Evolutionary conservation across 2,329 filamentous ascomycete genomes (phyloP).

Genomic region (Aspergillus viridinutans): DNA sequence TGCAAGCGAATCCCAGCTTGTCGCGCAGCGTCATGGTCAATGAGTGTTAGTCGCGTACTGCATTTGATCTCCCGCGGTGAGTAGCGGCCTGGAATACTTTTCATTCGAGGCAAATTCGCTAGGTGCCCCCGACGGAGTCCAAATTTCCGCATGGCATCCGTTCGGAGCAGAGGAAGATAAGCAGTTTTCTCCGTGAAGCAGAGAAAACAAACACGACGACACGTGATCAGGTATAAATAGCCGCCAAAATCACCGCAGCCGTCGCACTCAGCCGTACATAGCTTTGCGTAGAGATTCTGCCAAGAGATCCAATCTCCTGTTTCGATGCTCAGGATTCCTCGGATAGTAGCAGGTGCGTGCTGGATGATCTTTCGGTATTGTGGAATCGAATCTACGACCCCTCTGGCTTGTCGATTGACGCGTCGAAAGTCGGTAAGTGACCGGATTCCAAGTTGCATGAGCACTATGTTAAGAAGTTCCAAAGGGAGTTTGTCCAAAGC

Average conservation of each 20-base stretch:
- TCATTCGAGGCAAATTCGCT: slow-evolving; percentile 7
- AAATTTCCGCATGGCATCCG: slow-evolving; percentile 10
- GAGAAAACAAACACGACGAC: slow-evolving; percentile 33
- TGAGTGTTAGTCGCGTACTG: slow-evolving; percentile 2
- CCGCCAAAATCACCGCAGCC: slow-evolving; percentile 36
- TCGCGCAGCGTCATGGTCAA: slow-evolving; percentile 9
- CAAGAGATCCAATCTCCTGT: slow-evolving; percentile 25
- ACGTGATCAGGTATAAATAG: slow-evolving; percentile 12
- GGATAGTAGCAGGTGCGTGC: slow-evolving; percentile 24
- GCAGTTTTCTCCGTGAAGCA: slow-evolving; percentile 29
- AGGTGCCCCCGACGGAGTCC: slow-evolving; percentile 5
- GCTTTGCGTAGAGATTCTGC: slow-evolving; percentile 28
- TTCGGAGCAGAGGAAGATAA: slow-evolving; percentile 28
- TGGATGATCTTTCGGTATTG: slow-evolving; percentile 30
- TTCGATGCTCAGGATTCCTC: slow-evolving; percentile 31
- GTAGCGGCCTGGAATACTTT: slow-evolving; percentile 12
- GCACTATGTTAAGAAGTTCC: slow-evolving; percentile 26
- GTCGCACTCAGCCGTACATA: slow-evolving; percentile 31
- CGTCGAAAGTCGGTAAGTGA: slow-evolving; percentile 33
- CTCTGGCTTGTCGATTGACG: slow-evolving; percentile 34
- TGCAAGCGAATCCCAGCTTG: slow-evolving; percentile 9
- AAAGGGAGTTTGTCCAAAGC: slow-evolving; percentile 25
- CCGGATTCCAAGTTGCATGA: slow-evolving; percentile 28
- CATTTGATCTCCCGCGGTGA: slow-evolving; percentile 9
- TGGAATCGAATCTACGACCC: slow-evolving; percentile 34